phyloP scores from a whole-genome alignment of 345 rosid genomes.

The Brassica napus region DNA sequence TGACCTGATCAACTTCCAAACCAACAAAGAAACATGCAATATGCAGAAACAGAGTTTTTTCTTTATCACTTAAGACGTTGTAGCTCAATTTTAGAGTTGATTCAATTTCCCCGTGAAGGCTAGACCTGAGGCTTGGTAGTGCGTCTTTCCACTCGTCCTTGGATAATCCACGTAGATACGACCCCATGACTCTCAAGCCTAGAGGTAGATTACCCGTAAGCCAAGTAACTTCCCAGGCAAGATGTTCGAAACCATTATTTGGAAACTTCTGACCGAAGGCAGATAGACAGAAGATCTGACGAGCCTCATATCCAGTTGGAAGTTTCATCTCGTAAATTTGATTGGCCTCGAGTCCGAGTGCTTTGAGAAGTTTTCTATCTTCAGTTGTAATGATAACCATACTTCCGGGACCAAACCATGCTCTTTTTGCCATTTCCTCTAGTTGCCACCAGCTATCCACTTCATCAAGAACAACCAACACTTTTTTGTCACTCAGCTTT shows the following conservation, averaged over 20 bases:
- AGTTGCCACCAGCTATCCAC: too few relatives aligned
- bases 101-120: not conserved
- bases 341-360: too few relatives aligned
- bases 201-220: not conserved
- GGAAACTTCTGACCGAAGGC: not conserved
- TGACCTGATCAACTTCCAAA: not conserved
- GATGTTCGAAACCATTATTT: not conserved
- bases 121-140: not conserved
- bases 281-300: not conserved
- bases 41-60: not conserved
- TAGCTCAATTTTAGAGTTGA: not conserved
- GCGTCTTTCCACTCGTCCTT: not conserved
- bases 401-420: too few relatives aligned
- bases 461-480: too few relatives aligned
- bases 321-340: too few relatives aligned
- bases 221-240: not conserved
- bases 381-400: too few relatives aligned
- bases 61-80: not conserved
- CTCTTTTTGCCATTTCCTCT: too few relatives aligned
- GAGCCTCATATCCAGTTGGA: not conserved
- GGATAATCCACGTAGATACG: not conserved
- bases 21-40: not conserved
- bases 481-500: too few relatives aligned
- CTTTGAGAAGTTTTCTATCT: too few relatives aligned
- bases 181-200: not conserved